Base-by-base conservation (phyloP, 2,329 filamentous ascomycete species). In the Diaporthe capsici region DNA sequence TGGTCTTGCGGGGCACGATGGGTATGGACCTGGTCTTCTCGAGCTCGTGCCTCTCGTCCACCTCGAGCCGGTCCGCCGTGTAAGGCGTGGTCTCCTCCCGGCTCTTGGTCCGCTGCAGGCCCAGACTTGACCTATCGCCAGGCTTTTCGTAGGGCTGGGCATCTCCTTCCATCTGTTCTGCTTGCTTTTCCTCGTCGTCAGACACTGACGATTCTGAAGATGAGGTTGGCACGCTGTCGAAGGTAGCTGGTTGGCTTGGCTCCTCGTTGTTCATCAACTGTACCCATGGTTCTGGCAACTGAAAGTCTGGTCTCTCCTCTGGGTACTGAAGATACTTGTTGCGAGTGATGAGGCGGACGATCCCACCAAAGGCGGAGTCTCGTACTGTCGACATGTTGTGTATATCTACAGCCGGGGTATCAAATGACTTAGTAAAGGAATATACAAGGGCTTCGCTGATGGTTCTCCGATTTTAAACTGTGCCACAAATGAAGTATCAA, bases 201-300 rank as follows among this genome's bases (percentile, higher is more conserved):
- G 77, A 31, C 22, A 61, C 73, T 68, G 77, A 53, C 1, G 63
- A 76, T 12, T 72, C 61, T n/a, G 60, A 75, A 20, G 73, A 63
- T 7, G 68, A 44, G 37, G 53, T 63, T 17, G 73, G 73, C n/a
- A 71, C 51, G 37, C 61, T 75, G 49, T 78, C 68, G 75, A 75
- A 39, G 68, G 73, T 12, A 68, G 76, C 67, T 49, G 76, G 61
- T 34, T 71, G 70, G 17, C 49, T 53, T 22, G 37, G 55, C 13
- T 91, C 93, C 80, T 96, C 94, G 77, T 98, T 94, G 81, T 94
- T 95, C 65, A 96, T 87, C 9, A 92, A 88, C 75, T 93, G 92
- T 44, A 97, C 83, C 71, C 94, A 91, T 58, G 90, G 88, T 74
- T 94, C 87, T 71, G 90, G 87, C 9, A 89, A 86, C 78, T 90